These are phyloP conservation scores for Fusarium palustre DNA, from an alignment of 2,329 filamentous ascomycete species.

Conservation along the genomic window DNA sequence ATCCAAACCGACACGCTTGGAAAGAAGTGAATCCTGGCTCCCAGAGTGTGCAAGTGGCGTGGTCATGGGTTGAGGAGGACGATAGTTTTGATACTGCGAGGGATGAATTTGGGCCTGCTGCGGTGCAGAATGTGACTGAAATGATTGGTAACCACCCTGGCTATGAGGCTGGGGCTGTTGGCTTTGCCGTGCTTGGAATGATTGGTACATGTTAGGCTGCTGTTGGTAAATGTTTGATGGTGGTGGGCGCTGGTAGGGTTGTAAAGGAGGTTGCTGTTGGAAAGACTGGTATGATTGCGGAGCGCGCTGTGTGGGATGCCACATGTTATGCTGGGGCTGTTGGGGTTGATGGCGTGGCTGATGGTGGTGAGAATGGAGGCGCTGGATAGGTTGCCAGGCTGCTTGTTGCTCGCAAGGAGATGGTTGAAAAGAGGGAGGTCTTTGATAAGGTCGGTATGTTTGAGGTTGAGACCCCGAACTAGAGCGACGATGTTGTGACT, in stretches of 20 bases:
- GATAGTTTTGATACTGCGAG: constrained; percentile 32
- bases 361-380: constrained; percentile 37
- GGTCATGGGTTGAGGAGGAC: constrained; percentile 22
- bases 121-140: constrained; percentile 23
- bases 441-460: constrained; percentile 34
- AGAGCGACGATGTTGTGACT: constrained; percentile 35
- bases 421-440: constrained; percentile 30
- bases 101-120: constrained; percentile 34
- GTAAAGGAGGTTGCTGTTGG: constrained; percentile 37
- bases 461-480: constrained; percentile 25
- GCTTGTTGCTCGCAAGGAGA: constrained; percentile 35
- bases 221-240: constrained; percentile 36
- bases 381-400: constrained; percentile 26
- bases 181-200: constrained; percentile 26
- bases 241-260: constrained; percentile 26
- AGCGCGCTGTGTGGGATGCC: constrained; percentile 28
- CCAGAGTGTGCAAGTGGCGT: constrained; percentile 38
- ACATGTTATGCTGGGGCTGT: constrained; percentile 33
- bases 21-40: constrained; percentile 58
- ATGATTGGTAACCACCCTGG: constrained; percentile 22
- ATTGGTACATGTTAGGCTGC: constrained; percentile 26
- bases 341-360: constrained; percentile 36
- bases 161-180: constrained; percentile 34
- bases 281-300: constrained; percentile 40
- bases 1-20: constrained; percentile 64